phyloP scores from a whole-genome alignment of 371 early-diverging fungal genomes.

The Syncephalastrum racemosum region DNA sequence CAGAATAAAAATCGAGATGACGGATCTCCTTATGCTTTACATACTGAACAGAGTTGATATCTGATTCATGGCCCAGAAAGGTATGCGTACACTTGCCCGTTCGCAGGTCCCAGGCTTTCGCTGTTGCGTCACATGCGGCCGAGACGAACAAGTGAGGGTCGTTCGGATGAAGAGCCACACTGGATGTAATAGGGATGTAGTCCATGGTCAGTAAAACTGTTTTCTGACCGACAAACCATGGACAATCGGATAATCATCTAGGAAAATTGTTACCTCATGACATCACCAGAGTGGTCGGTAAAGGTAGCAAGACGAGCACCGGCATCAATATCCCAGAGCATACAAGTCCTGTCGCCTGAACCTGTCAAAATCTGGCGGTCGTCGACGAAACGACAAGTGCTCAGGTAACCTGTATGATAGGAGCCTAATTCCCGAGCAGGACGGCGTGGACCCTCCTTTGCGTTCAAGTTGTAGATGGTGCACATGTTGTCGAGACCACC shows the following conservation, averaged over 20 bases:
- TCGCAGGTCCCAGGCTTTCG: constrained; percentile 98
- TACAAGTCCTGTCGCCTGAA: constrained; percentile 97
- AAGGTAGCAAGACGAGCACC: constrained; percentile 92
- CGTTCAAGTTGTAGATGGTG: constrained; percentile 91
- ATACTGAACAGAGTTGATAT: constrained; percentile 94
- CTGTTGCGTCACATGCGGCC: constrained; percentile 96
- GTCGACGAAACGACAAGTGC: constrained; percentile 93
- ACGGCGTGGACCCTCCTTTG: constrained; percentile 89
- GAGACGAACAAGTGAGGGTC: constrained; percentile 95
- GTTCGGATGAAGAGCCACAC: constrained; percentile 55
- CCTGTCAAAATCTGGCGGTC: constrained; percentile 93
- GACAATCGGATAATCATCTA: no score
- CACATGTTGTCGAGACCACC: constrained; percentile 98
- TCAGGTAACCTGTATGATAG: constrained; percentile 92
- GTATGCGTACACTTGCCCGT: constrained; percentile 94
- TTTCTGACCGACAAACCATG: no score
- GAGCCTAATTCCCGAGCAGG: constrained; percentile 92
- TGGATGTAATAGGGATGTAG: neutral
- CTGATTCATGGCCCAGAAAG: constrained; percentile 95
- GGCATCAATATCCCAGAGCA: constrained; percentile 98
- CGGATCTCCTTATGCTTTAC: neutral
- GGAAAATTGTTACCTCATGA: constrained; percentile 84
- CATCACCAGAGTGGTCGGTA: constrained; percentile 95
- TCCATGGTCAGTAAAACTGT: neutral
- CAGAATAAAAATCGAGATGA: neutral